These are phyloP conservation scores for Fusarium scirpi DNA, from an alignment of 2,329 filamentous ascomycete genomes.

Conservation along the genomic window DNA sequence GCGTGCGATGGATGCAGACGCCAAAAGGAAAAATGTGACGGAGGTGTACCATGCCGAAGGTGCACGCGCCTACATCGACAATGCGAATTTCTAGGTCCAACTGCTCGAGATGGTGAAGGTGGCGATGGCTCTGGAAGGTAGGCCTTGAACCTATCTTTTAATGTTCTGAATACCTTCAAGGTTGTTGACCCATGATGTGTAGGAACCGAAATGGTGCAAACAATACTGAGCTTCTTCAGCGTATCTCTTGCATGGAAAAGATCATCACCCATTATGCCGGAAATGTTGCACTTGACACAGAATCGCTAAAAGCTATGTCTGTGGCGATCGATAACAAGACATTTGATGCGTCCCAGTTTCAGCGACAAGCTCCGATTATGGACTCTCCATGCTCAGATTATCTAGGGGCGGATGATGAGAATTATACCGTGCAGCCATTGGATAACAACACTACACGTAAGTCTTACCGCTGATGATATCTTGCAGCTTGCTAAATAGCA, in stretches of 20 bases:
- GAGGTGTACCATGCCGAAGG: slow-evolving; percentile 65
- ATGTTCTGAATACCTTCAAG: not conserved
- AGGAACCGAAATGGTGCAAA: slow-evolving; percentile 43
- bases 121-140: slow-evolving; percentile 44
- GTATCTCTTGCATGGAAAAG: slow-evolving; percentile 57
- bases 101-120: slow-evolving; percentile 47
- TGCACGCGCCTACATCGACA: slow-evolving; percentile 63
- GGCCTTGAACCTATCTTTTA: not conserved
- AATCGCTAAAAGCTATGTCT: slow-evolving; percentile 55
- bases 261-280: slow-evolving; percentile 61
- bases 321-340: slow-evolving; percentile 56
- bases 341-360: slow-evolving; percentile 24
- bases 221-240: slow-evolving; percentile 44
- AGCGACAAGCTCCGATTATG: slow-evolving; percentile 38
- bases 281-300: slow-evolving; percentile 50
- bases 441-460: slow-evolving; percentile 58
- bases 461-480: slow-evolving; percentile 24
- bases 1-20: slow-evolving; percentile 65
- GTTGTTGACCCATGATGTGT: slow-evolving; percentile 24
- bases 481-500: slow-evolving; percentile 13
- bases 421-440: slow-evolving; percentile 56
- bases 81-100: slow-evolving; percentile 60
- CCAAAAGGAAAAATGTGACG: slow-evolving; percentile 68
- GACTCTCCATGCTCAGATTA: slow-evolving; percentile 45
- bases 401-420: slow-evolving; percentile 52